Evolutionary conservation across 805 yeast species (phyloP).

Genomic region (Nakazawaea wickerhamii): DNA sequence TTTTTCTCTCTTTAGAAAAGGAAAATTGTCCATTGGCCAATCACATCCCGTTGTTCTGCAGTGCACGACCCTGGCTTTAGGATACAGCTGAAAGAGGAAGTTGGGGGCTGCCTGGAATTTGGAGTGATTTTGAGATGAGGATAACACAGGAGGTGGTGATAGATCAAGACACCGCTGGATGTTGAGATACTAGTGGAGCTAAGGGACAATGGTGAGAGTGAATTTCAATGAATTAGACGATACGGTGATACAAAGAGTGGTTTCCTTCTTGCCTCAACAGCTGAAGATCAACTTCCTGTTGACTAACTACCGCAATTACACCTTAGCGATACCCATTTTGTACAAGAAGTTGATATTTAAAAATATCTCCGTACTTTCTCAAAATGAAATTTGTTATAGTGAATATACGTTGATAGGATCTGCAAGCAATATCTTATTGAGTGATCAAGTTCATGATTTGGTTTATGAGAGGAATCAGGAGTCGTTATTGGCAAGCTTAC

Average conservation of each 20-base stretch:
- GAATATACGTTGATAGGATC: constrained; percentile 38
- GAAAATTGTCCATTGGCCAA: constrained; percentile 1
- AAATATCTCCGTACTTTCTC: constrained; percentile 26
- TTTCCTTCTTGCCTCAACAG: constrained; percentile 33
- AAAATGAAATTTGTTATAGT: constrained; percentile 10
- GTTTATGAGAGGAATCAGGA: constrained; percentile 34
- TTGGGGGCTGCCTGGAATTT: constrained; percentile 1
- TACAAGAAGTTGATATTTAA: constrained; percentile 34
- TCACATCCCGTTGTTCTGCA: neutral
- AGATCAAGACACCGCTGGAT: neutral
- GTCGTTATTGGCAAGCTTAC: constrained; percentile 32
- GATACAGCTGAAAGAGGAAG: neutral
- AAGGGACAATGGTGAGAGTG: neutral
- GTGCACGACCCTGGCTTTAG: neutral
- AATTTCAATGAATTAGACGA: neutral
- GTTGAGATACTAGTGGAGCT: neutral
- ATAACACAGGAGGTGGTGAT: neutral
- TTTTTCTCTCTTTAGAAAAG: neutral
- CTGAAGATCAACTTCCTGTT: constrained; percentile 28
- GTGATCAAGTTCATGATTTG: constrained; percentile 30
- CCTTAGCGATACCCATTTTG: constrained; percentile 26
- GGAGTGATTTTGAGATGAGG: neutral
- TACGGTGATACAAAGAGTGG: constrained; percentile 12
- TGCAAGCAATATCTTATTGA: constrained; percentile 27
- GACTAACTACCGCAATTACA: constrained; percentile 27